These are phyloP conservation scores for Kwoniella europaea DNA, from an alignment of 768 basidiomycete genomes.

Conservation along the genomic window DNA sequence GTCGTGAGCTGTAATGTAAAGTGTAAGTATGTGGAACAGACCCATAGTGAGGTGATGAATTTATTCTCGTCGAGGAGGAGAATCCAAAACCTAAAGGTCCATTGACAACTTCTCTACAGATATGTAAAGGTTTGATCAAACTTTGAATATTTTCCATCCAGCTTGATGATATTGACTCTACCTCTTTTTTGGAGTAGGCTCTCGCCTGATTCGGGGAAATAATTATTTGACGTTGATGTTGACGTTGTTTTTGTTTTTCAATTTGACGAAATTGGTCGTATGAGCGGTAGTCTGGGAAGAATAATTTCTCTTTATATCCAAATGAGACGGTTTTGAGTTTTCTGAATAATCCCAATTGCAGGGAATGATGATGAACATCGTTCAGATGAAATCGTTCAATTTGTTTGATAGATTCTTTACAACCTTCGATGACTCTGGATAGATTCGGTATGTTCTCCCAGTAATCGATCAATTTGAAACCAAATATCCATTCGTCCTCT, in stretches of 20 bases:
- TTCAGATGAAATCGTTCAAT: neutral
- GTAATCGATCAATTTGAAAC: neutral
- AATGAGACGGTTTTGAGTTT: neutral
- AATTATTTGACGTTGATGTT: too few species aligned
- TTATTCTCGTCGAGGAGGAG: too few species aligned
- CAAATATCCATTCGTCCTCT: neutral
- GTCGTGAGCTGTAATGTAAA: neutral
- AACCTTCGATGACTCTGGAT: neutral
- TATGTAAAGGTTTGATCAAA: neutral
- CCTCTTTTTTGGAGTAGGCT: too few species aligned
- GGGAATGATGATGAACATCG: neutral
- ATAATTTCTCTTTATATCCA: neutral
- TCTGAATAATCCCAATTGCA: neutral
- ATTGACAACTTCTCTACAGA: neutral
- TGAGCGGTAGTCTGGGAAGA: neutral
- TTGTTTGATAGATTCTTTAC: neutral
- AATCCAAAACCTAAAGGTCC: neutral
- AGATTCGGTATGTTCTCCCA: neutral
- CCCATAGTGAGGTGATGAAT: neutral
- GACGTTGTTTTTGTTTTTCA: too few species aligned
- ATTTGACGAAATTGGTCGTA: neutral
- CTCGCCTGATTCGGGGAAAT: too few species aligned
- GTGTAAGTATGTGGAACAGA: neutral
- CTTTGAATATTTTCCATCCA: too few species aligned
- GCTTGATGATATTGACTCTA: too few species aligned